Evolutionary conservation across 768 basidiomycete genomes (phyloP).

Genomic region (Nidula microcarpa): DNA sequence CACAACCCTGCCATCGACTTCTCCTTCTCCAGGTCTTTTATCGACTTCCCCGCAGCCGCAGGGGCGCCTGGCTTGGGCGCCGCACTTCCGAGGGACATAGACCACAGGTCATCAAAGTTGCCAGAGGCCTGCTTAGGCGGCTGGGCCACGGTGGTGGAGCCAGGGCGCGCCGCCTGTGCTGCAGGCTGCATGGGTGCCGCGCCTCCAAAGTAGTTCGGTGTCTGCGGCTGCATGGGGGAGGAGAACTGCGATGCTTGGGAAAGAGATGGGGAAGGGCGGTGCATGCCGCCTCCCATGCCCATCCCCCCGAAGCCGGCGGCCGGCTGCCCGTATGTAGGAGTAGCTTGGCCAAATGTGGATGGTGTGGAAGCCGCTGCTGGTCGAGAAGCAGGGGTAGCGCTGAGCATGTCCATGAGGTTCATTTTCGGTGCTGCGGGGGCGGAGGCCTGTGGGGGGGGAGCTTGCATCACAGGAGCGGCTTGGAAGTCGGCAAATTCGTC

Average conservation of each 20-base stretch:
- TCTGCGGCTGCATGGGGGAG: conserved; percentile 18
- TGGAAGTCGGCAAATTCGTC: conserved; percentile 90
- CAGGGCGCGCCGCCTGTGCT: conserved; percentile 10
- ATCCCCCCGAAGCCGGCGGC: conserved; percentile 18
- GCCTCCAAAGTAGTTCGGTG: conserved; percentile 26
- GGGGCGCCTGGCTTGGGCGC: conserved; percentile 31
- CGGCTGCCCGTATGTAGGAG: no score
- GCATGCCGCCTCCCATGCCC: conserved; percentile 24
- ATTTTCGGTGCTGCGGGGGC: conserved; percentile 26
- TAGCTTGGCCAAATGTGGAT: no score
- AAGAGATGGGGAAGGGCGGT: conserved; percentile 32
- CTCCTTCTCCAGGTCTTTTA: conserved; percentile 87
- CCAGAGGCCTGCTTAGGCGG: conserved; percentile 26
- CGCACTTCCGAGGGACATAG: conserved; percentile 64
- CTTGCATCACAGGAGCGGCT: conserved; percentile 60
- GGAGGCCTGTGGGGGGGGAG: conserved; percentile 28
- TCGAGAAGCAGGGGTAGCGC: conserved; percentile 23
- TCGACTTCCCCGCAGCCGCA: conserved; percentile 57
- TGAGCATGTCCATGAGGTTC: conserved; percentile 51
- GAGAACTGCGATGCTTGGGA: conserved; percentile 26
- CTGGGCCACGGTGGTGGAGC: conserved; percentile 2
- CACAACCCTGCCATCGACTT: conserved; percentile 80
- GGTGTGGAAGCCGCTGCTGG: no score
- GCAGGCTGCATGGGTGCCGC: conserved; percentile 29
- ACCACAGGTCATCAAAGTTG: conserved; percentile 90